phyloP scores from a whole-genome alignment of 202 grass and related monocot genomes.

The Bolboschoenoplectus hybrid region DNA sequence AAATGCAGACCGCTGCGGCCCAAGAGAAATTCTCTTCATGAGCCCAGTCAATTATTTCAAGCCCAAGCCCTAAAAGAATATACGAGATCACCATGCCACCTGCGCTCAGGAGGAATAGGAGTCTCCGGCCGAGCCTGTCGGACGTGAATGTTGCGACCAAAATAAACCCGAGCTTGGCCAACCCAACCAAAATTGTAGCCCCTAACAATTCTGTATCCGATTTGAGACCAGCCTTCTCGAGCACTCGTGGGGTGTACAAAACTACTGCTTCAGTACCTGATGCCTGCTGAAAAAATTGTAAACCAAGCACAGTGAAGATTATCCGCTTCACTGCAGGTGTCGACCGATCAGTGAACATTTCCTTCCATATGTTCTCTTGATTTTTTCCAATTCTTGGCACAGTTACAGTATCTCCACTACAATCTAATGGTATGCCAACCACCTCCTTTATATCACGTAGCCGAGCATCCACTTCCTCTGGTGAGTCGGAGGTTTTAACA shows the following conservation, averaged over 20 bases:
- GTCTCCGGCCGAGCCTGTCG: conserved; percentile 66
- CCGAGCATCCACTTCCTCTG: conserved; percentile 59
- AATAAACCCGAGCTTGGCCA: conserved; percentile 71
- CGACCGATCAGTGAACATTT: conserved; percentile 46
- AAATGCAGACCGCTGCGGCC: conserved; percentile 43
- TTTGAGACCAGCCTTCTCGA: conserved; percentile 59
- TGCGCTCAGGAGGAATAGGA: conserved; percentile 64
- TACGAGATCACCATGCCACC: conserved; percentile 69
- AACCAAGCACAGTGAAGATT: conserved; percentile 49
- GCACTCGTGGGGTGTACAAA: conserved; percentile 62
- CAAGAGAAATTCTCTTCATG: conserved; percentile 43
- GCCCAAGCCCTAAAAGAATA: conserved; percentile 45
- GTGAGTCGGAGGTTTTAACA: conserved; percentile 60
- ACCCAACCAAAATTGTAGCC: conserved; percentile 69
- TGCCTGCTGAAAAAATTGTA: conserved; percentile 83
- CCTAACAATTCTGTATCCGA: conserved; percentile 50
- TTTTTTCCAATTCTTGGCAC: conserved; percentile 27
- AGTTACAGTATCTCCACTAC: background rate
- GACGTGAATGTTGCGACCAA: conserved; percentile 66
- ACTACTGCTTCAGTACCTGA: conserved; percentile 71
- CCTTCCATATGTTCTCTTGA: conserved; percentile 50
- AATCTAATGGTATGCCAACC: conserved; percentile 34
- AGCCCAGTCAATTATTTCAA: conserved; percentile 45
- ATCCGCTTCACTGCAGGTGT: conserved; percentile 52
- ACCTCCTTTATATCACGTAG: conserved; percentile 65